A percentile compares a stretch with the other conserved stretches of the same genome.
These are phyloP conservation scores for Mimosa pudica DNA, from an alignment of 306 rosid genomes.

Conservation along the genomic window DNA sequence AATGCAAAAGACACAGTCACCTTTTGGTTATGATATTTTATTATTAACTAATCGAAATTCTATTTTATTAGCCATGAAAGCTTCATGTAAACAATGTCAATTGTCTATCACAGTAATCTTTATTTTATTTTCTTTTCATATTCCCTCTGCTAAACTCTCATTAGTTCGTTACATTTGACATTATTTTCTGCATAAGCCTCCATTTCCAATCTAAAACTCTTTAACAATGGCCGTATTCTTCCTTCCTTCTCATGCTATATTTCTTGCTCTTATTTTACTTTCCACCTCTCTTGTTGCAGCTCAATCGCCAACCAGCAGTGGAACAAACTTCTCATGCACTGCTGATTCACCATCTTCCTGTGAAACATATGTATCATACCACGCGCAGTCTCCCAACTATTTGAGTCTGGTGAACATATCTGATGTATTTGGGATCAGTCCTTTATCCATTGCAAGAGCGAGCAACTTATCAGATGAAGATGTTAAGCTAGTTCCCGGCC, in stretches of 20 bases:
- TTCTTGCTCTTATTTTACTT: conserved; percentile 42
- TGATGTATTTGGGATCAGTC: conserved; percentile 56
- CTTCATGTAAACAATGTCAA: conserved; percentile 15
- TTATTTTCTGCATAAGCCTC: conserved; percentile 5
- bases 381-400: conserved; percentile 48
- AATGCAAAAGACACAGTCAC: conserved; percentile 14
- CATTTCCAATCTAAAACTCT: conserved; percentile 15
- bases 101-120: conserved; percentile 7
- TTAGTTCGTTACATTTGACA: conserved; percentile 20
- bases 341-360: conserved; percentile 53
- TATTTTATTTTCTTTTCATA: conserved; percentile 5
- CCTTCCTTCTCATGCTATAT: conserved; percentile 28
- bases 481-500: conserved; percentile 41
- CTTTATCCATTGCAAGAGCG: conserved; percentile 59
- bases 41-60: conserved; percentile 16
- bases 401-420: conserved; percentile 54
- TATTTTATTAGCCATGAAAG: conserved; percentile 27
- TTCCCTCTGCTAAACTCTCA: conserved; percentile 5
- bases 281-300: conserved; percentile 36
- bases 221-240: conserved; percentile 52
- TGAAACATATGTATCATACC: conserved; percentile 66
- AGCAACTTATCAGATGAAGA: conserved; percentile 48
- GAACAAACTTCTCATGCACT: conserved; percentile 61
- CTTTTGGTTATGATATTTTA: neutral
- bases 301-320: conserved; percentile 38